Conservation (phyloP, 192 early-diverging fungal species). For the Gamsiella multidivaricata region DNA sequence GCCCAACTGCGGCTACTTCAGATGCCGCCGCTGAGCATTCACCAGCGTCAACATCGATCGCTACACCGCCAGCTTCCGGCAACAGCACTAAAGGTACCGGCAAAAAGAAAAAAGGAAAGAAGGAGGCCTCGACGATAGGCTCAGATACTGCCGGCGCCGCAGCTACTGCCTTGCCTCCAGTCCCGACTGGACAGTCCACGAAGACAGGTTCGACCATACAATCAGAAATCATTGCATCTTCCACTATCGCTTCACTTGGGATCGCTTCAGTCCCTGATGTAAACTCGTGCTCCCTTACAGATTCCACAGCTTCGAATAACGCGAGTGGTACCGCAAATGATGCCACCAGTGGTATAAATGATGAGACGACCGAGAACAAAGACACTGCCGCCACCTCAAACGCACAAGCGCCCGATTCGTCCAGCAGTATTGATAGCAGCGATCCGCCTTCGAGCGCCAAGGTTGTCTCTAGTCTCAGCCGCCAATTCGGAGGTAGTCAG, state of each 20-base stretch:
- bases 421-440: background rate
- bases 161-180: background rate
- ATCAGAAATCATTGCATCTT: background rate
- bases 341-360: background rate
- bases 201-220: background rate
- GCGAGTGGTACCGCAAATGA: background rate
- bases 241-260: conserved; percentile 2
- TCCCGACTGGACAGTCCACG: background rate
- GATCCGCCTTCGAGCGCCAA: conserved; percentile 20
- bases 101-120: background rate
- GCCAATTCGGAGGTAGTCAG: conserved; percentile 6
- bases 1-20: background rate
- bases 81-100: no score
- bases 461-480: conserved; percentile 12
- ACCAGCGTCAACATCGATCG: background rate
- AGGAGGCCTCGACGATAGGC: no score
- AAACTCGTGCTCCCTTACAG: background rate
- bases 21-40: background rate
- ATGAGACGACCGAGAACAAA: background rate
- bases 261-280: background rate
- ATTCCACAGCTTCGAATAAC: background rate
- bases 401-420: background rate
- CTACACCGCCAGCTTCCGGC: background rate
- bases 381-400: background rate
- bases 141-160: background rate